Base-by-base conservation (phyloP, 2,329 filamentous ascomycete species). In the Grosmannia serpens region DNA sequence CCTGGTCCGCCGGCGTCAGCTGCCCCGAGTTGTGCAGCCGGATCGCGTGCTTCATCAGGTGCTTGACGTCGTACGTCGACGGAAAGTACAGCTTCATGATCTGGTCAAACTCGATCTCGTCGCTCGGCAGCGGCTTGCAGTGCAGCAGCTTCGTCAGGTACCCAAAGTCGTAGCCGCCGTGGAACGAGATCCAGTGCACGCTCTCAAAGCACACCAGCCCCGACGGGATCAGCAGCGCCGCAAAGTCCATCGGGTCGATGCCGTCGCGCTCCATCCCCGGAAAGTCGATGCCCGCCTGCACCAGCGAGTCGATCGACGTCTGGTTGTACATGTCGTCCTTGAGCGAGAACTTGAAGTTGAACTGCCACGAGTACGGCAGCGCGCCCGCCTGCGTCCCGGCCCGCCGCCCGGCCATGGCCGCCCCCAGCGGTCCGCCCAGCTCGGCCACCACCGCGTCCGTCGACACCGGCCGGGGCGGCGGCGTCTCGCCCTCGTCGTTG, bases 251-350 rank as follows among this genome's bases (percentile, higher is more conserved):
- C 1, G 91, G 89, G 63, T 96, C 89, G 67, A 99, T 97, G 46
- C 94, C 94, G 64, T 94, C 88, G 60, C 87, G 86, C 58, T 92
- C 87, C 63, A 96, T 85, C 61, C 86, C 81, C 57, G 82, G 79
- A 64, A 99, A 96, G 70, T 97, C 90, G 62, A 96, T 91, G n/a
- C 94, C 94, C 2, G 90, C 89, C 67, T 89, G 87, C 65, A 90
- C 86, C 24, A 97, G 81, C 65, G 95, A 90, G 64, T 94, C 88
- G 64, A 96, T 96, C 20, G 91, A 96, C 59, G 91, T 88, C 69
- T 96, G 88, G 63, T 95, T 94, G 74, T 95, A 97, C 94, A 99
- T 99, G 73, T 99, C 94, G 46, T 92, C 85, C 64, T 94, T 88
- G 11, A 96, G 79, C 1, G 90, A 94, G 72, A 97, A 99, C 66